Evolutionary conservation across 331 rosid genomes (phyloP).

Genomic region (Erythrophleum ivorense): DNA sequence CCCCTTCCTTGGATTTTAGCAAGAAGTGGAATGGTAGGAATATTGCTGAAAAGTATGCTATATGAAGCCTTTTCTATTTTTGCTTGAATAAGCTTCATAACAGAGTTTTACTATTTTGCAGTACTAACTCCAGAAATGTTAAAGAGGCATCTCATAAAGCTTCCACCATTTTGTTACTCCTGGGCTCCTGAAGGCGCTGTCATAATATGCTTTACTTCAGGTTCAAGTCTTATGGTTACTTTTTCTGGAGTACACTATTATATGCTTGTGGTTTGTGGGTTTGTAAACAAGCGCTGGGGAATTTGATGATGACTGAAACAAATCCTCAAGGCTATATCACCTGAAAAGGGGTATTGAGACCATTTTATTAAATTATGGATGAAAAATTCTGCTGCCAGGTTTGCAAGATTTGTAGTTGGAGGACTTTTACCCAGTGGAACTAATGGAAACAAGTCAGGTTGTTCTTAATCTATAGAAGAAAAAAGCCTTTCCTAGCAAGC

Average conservation of each 20-base stretch:
- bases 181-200: constrained; percentile 75
- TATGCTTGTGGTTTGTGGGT: constrained; percentile 3
- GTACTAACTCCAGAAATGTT: constrained; percentile 60
- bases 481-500: not conserved
- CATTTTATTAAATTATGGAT: constrained; percentile 15
- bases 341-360: not conserved
- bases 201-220: constrained; percentile 91
- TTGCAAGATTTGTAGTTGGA: constrained; percentile 8
- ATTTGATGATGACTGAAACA: not conserved
- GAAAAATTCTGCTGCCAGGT: not conserved
- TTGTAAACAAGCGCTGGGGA: not conserved
- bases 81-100: constrained; percentile 21
- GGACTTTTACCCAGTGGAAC: not conserved
- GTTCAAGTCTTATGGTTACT: constrained; percentile 46
- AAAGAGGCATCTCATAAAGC: constrained; percentile 47
- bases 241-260: constrained; percentile 1
- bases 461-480: constrained; percentile 4
- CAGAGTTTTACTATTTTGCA: constrained; percentile 38
- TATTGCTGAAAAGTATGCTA: constrained; percentile 6
- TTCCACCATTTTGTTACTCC: constrained; percentile 48
- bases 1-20: constrained; percentile 46
- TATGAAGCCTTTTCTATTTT: not conserved
- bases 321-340: not conserved
- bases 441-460: constrained; percentile 1
- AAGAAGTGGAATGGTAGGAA: constrained; percentile 55